These are phyloP conservation scores for Pneumocystis sp. DNA, from an alignment of 1,139 yeast genomes.

Conservation along the genomic window DNA sequence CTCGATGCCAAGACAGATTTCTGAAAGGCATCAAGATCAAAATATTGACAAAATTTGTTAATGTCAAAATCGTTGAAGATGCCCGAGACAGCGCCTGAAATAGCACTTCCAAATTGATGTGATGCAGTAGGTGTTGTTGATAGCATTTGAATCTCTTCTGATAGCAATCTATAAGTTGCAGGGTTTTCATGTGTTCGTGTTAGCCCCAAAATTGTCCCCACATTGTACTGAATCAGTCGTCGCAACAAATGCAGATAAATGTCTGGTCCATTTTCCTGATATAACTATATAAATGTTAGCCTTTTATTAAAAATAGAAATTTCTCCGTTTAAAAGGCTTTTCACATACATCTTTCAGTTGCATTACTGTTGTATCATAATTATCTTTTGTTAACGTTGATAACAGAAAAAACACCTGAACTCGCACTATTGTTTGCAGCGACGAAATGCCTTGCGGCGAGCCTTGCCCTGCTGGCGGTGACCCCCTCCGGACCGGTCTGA, in stretches of 20 bases:
- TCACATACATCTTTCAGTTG: conserved; percentile 33
- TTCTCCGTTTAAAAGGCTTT: background rate
- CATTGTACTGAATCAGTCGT: conserved; percentile 22
- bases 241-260: conserved; percentile 26
- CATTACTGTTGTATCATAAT: conserved; percentile 29
- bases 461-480: background rate
- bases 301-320: background rate
- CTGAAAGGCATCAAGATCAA: conserved; percentile 16
- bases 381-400: conserved; percentile 31
- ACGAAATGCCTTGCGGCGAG: background rate
- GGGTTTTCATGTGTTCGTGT: conserved; percentile 17
- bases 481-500: background rate
- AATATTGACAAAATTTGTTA: conserved; percentile 15
- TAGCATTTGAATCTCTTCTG: conserved; percentile 16
- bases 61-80: conserved; percentile 19
- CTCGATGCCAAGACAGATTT: conserved; percentile 13
- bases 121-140: conserved; percentile 19
- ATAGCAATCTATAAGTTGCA: conserved; percentile 14
- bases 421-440: conserved; percentile 29
- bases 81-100: conserved; percentile 18
- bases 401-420: conserved; percentile 42
- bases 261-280: conserved; percentile 27
- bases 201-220: conserved; percentile 25
- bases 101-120: conserved; percentile 19
- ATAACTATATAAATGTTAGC: conserved; percentile 20